Evolutionary conservation across 805 yeast species (phyloP).

Genomic region (Candida ponderosae): DNA sequence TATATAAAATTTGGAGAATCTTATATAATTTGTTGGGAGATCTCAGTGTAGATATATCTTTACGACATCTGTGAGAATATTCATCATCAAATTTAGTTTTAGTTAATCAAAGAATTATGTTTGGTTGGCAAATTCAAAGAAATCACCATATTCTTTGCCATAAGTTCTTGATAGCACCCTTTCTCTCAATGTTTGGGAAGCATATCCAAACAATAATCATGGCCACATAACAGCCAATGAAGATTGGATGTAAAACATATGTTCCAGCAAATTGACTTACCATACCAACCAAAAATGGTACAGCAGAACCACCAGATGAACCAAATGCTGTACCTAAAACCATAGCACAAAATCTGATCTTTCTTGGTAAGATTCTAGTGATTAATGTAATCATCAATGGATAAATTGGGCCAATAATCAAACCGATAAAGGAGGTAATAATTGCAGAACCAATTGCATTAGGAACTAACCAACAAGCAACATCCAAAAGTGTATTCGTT

Average conservation of each 20-base stretch:
- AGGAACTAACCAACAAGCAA: slow-evolving; percentile 43
- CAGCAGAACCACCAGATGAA: slow-evolving; percentile 48
- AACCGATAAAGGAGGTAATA: slow-evolving; percentile 38
- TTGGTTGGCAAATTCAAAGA: not conserved
- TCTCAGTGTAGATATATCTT: no score
- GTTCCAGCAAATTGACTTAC: slow-evolving; percentile 38
- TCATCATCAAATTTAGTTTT: no score
- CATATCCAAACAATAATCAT: slow-evolving; percentile 32
- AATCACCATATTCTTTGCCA: slow-evolving; percentile 18
- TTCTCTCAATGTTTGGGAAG: slow-evolving; percentile 36
- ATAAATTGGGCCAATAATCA: slow-evolving; percentile 52
- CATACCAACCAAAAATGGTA: slow-evolving; percentile 46
- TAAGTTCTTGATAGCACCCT: slow-evolving; percentile 10
- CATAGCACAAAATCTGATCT: slow-evolving; percentile 40
- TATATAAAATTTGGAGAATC: no score
- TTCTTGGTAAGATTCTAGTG: slow-evolving; percentile 39
- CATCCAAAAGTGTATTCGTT: slow-evolving; percentile 28
- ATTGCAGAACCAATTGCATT: slow-evolving; percentile 36
- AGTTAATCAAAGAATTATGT: no score
- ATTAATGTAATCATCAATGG: slow-evolving; percentile 40
- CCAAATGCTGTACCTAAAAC: slow-evolving; percentile 50
- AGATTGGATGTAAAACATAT: slow-evolving; percentile 41
- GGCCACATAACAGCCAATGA: slow-evolving; percentile 27
- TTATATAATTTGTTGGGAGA: no score
- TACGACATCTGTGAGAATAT: no score